Percentiles rank a stretch among this genome's conserved stretches.
These are phyloP conservation scores for Fusarium praegraminearum DNA, from an alignment of 2,329 filamentous ascomycete species.

Conservation along the genomic window DNA sequence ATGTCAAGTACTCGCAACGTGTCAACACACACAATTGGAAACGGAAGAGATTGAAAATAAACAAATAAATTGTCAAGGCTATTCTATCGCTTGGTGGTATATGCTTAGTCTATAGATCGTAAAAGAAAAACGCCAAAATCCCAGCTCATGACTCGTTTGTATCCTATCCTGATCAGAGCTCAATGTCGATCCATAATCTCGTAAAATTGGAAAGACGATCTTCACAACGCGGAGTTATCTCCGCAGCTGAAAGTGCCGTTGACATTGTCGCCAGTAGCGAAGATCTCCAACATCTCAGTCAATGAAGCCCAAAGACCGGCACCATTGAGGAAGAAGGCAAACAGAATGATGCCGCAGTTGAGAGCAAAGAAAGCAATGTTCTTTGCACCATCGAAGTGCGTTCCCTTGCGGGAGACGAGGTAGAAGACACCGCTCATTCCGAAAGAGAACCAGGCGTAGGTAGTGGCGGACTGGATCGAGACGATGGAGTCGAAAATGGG, in stretches of 20 bases:
- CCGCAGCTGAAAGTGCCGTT: constrained; percentile 27
- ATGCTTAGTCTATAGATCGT: constrained; percentile 5
- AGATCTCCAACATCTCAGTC: constrained; percentile 30
- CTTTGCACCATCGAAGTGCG: background rate
- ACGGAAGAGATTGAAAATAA: background rate
- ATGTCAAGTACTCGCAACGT: fast-evolving
- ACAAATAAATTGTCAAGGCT: constrained; percentile 6
- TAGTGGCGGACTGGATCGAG: constrained; percentile 37
- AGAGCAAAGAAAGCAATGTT: constrained; percentile 30
- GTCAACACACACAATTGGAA: background rate
- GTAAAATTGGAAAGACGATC: background rate
- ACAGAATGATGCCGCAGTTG: constrained; percentile 29
- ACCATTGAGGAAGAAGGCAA: constrained; percentile 37
- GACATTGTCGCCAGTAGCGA: constrained; percentile 8
- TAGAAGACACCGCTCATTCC: constrained; percentile 34
- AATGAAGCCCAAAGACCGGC: constrained; percentile 37
- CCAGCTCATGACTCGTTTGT: constrained; percentile 1
- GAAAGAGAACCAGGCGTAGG: constrained; percentile 41
- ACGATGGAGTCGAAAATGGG: constrained; percentile 44
- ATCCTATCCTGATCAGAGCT: background rate
- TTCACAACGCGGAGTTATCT: constrained; percentile 11
- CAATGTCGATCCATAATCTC: background rate
- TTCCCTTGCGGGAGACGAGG: background rate
- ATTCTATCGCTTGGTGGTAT: constrained; percentile 10
- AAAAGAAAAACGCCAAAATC: background rate